Evolutionary conservation across 768 basidiomycete genomes (phyloP), one percentile per base, ranked within the genome.

Genomic region (Scleroderma bovista): DNA sequence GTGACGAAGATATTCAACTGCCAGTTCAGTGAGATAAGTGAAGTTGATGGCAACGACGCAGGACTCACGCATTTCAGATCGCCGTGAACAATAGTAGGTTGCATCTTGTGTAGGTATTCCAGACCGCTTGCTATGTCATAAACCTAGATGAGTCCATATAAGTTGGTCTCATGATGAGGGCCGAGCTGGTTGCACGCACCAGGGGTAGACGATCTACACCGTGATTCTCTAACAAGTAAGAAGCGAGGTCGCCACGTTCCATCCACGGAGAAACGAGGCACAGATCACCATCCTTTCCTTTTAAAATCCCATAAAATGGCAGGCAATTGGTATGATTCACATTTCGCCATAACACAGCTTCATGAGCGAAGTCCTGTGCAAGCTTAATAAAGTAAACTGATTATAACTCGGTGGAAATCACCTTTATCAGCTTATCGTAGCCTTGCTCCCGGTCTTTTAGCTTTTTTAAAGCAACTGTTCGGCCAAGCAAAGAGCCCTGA

Each of bases 41-140:
- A 2, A 6, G 36, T 5, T 26, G 10, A 44, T 1, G 3, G 19
- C 15, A 23, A n/a, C 20, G 16, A 31, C n/a, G 3, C 22, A 37
- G 36, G 10, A 51, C 71, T 53, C 46, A 75, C 75, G 31, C 68
- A 68, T 57, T 74, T 75, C 19, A 75, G 51, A 47, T 75, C 75
- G 7, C 75, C 74, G 17, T 75, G 74, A 11, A 69, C 53, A 15
- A 76, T 65, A 1, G 74, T 72, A 19, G 71, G 71, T 29, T 63
- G 48, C 51, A 66, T 60, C 7, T 59, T 58, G 45, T 76, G 74
- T 17, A 75, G 57, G 50, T 72, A 74, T 33, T 60, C 59, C 6
- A 75, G 52, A 19, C 72, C 75, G 2, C 36, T 53, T 6, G 72
- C 72, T 16, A 70, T 55, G 33, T 73, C 71, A n/a, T 57, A 51